These are phyloP conservation scores for Akanthomyces uredinophilus DNA, from an alignment of 2,329 filamentous ascomycete genomes.

Conservation along the genomic window DNA sequence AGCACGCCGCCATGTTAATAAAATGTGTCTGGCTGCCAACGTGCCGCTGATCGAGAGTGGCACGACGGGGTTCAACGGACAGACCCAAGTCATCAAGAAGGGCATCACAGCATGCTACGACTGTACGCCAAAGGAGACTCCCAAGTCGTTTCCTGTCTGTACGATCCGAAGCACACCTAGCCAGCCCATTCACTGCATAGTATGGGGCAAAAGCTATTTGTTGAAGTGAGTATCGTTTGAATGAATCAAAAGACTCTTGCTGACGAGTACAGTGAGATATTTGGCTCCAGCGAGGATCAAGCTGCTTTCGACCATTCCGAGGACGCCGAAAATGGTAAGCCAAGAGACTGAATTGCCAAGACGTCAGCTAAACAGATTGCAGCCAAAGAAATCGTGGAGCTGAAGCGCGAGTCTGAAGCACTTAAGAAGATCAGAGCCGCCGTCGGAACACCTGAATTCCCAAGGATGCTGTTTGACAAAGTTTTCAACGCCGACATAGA, in stretches of 20 bases:
- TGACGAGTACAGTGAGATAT: slow-evolving; percentile 58
- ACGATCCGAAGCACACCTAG: slow-evolving; percentile 95
- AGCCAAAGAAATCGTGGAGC: slow-evolving; percentile 76
- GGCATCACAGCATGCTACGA: slow-evolving; percentile 93
- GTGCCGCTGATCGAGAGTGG: slow-evolving; percentile 93
- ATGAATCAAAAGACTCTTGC: neutral
- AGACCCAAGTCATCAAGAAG: slow-evolving; percentile 95
- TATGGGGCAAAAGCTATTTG: slow-evolving; percentile 96
- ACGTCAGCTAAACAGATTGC: slow-evolving; percentile 19
- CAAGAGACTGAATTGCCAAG: slow-evolving; percentile 14
- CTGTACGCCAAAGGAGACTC: slow-evolving; percentile 81
- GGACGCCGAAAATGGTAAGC: slow-evolving; percentile 69
- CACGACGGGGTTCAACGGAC: slow-evolving; percentile 95
- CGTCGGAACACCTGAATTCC: slow-evolving; percentile 73
- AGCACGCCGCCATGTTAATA: slow-evolving; percentile 89
- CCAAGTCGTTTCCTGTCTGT: slow-evolving; percentile 92
- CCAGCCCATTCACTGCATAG: slow-evolving; percentile 96
- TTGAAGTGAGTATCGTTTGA: slow-evolving; percentile 52
- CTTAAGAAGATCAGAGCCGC: slow-evolving; percentile 77
- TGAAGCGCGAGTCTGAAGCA: slow-evolving; percentile 77
- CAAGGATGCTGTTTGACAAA: slow-evolving; percentile 81
- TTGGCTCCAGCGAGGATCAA: slow-evolving; percentile 85
- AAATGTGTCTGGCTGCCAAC: slow-evolving; percentile 90
- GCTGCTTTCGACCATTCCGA: slow-evolving; percentile 73
- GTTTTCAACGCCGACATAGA: slow-evolving; percentile 84